Base-by-base conservation (phyloP, 371 early-diverging fungal species). In the Paraphysoderma sedebokerense region DNA sequence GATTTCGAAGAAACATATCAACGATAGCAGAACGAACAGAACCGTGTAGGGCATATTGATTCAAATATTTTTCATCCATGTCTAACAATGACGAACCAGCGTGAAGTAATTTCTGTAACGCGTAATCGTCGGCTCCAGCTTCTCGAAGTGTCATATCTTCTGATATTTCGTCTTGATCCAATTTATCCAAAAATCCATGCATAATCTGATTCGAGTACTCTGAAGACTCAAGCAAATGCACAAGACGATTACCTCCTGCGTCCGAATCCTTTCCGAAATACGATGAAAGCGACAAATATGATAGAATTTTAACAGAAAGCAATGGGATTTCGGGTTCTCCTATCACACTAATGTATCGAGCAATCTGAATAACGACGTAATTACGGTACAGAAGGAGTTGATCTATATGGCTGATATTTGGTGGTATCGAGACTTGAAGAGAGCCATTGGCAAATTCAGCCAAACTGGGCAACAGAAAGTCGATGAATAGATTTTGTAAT, bases 121-220 rank as follows among this genome's bases (percentile, higher is more conserved):
- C n/a, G n/a, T n/a, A n/a, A n/a, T n/a, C n/a, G n/a, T n/a, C n/a
- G n/a, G n/a, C n/a, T n/a, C n/a, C n/a, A n/a, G n/a, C n/a, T n/a
- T n/a, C n/a, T n/a, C n/a, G n/a, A n/a, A n/a, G n/a, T n/a, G n/a
- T n/a, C n/a, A n/a, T n/a, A n/a, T n/a, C n/a, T n/a, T n/a, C n/a
- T n/a, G n/a, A n/a, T n/a, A n/a, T n/a, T n/a, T 70, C 63, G 20
- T 69, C 77, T 28, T 72, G 50, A n/a, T 72, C 74, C 40, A 95
- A 58, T 27, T 83, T 69, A 40, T 82, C 74, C 15, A 82, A 77
- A 48, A 83, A 81, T 2, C 86, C 87, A 47, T 76, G 72, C 7
- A 86, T 53, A 41, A 91, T 84, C 17, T 68, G 62, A 27, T 75
- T 61, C 23, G 77, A 72, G 3, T 72, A 72, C 2, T 63, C 61